Percentiles rank a stretch among this genome's conserved stretches.
phyloP scores from a whole-genome alignment of 176 grass and related monocot species.

The Cenchrus fungigraminus region DNA sequence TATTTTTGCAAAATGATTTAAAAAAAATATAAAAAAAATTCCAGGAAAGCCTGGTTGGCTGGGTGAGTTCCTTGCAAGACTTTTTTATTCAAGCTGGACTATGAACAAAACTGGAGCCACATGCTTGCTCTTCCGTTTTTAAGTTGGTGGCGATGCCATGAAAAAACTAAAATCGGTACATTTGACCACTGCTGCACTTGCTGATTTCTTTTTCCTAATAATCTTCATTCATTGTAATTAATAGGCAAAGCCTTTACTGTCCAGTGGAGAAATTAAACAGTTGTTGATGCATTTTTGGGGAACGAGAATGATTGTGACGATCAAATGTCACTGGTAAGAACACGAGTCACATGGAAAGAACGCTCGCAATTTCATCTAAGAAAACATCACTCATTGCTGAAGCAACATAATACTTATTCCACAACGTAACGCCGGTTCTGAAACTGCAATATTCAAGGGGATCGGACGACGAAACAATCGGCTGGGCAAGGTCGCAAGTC shows the following conservation, averaged over 20 bases:
- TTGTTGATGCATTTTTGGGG: slow-evolving; percentile 67
- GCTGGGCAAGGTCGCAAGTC: slow-evolving; percentile 58
- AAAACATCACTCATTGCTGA: not conserved
- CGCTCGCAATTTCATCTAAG: not conserved
- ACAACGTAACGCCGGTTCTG: slow-evolving; percentile 44
- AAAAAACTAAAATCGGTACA: slow-evolving; percentile 15
- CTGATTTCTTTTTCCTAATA: not conserved
- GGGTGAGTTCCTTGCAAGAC: slow-evolving; percentile 63
- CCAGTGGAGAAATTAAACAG: slow-evolving; percentile 65
- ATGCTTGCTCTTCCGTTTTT: not conserved
- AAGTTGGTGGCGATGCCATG: not conserved
- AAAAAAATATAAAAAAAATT: too few relatives aligned
- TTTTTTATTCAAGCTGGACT: slow-evolving; percentile 12
- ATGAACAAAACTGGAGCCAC: not conserved
- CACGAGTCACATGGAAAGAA: not conserved
- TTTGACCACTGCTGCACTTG: slow-evolving; percentile 2
- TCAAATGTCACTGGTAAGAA: slow-evolving; percentile 76
- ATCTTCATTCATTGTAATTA: slow-evolving; percentile 14
- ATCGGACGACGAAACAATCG: slow-evolving; percentile 44
- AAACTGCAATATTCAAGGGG: slow-evolving; percentile 63
- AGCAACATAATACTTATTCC: not conserved
- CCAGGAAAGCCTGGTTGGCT: slow-evolving; percentile 57
- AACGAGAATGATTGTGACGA: slow-evolving; percentile 58
- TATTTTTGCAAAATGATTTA: too few relatives aligned
- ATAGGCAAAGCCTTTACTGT: slow-evolving; percentile 84